Conservation (phyloP, 306 rosid genomes). For the Rubus parviflorus region DNA sequence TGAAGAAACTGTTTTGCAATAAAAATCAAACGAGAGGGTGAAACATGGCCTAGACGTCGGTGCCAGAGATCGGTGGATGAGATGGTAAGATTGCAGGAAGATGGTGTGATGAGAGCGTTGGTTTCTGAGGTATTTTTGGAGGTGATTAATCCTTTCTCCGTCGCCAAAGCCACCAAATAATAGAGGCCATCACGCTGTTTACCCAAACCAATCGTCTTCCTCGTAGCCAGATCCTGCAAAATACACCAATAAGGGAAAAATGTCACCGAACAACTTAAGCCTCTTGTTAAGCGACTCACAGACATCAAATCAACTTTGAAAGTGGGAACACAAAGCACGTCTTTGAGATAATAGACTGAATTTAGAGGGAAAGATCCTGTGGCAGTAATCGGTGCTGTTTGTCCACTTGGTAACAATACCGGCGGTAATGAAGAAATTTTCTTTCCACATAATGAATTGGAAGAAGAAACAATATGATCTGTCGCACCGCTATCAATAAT, state of each 20-base stretch:
- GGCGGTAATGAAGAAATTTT: background rate
- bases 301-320: constrained; percentile 8
- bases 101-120: background rate
- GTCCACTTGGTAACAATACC: background rate
- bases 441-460: no score
- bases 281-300: background rate
- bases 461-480: background rate
- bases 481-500: background rate
- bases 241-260: background rate
- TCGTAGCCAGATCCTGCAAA: background rate
- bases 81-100: no score
- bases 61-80: background rate
- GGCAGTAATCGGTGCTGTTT: background rate
- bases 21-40: background rate
- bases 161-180: no score
- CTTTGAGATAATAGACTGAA: background rate
- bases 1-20: background rate
- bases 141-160: no score
- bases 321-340: constrained; percentile 1
- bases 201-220: constrained; percentile 4
- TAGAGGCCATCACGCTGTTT: background rate
- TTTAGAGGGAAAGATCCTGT: background rate
- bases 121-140: background rate
- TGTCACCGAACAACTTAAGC: background rate
- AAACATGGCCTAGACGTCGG: background rate